Percentiles rank a stretch among this genome's conserved stretches.
phyloP scores from a whole-genome alignment of 495 filamentous ascomycete species.

The Filosporella fistucella region DNA sequence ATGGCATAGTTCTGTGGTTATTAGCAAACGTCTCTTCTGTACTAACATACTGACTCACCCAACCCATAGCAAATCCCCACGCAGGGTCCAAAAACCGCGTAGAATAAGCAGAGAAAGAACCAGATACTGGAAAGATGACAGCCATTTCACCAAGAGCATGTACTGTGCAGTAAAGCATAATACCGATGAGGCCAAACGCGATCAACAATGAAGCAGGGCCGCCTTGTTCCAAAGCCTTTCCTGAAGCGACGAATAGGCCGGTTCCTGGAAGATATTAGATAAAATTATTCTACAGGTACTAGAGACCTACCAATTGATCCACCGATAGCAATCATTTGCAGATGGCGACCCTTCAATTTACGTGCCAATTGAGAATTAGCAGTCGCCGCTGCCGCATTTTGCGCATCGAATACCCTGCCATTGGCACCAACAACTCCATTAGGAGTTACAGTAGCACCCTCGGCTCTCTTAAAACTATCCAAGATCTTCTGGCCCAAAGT shows the following conservation, averaged over 20 bases:
- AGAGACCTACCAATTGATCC: constrained; percentile 76
- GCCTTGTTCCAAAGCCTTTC: constrained; percentile 68
- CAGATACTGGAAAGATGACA: constrained; percentile 71
- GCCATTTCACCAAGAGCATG: constrained; percentile 92
- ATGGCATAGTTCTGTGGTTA: constrained; percentile 64
- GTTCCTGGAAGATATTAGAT: constrained; percentile 50
- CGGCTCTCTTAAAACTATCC: too few relatives aligned
- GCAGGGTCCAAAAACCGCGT: constrained; percentile 90
- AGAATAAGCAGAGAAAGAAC: constrained; percentile 89
- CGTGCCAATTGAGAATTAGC: constrained; percentile 27
- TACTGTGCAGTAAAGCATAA: constrained; percentile 88
- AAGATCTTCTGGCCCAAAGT: too few relatives aligned
- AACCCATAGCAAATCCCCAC: constrained; percentile 98
- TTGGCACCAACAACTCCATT: too few relatives aligned
- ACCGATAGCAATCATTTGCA: constrained; percentile 97
- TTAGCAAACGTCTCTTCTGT: constrained; percentile 6
- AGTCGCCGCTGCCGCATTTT: constrained; percentile 64
- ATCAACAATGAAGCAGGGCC: constrained; percentile 84
- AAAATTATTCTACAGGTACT: not conserved
- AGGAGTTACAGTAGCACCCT: too few relatives aligned
- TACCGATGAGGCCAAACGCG: constrained; percentile 75
- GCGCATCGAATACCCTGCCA: constrained; percentile 56
- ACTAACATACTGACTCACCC: constrained; percentile 71
- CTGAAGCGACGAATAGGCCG: constrained; percentile 87
- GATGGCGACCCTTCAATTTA: constrained; percentile 74